Conservation (phyloP, 306 rosid genomes). For the Notholithocarpus densiflorus region DNA sequence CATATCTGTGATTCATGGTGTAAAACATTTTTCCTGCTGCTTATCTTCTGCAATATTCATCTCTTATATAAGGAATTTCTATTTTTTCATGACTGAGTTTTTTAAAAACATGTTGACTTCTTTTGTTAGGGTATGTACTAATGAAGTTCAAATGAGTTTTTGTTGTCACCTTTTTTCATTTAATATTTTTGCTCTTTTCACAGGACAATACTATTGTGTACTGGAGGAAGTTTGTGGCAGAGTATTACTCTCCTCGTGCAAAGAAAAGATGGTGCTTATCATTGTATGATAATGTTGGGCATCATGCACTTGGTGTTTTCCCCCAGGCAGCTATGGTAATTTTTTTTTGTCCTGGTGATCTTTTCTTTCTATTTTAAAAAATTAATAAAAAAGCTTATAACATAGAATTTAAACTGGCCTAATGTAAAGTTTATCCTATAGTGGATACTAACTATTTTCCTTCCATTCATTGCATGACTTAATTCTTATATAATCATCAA, state of each 20-base stretch:
- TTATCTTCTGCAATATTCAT: neutral
- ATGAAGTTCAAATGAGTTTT: neutral
- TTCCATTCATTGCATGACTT: neutral
- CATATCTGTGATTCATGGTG: neutral
- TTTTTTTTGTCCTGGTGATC: constrained; percentile 2
- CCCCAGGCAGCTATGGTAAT: constrained; percentile 93
- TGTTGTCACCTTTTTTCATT: neutral
- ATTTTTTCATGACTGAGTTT: neutral
- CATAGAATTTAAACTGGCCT: neutral
- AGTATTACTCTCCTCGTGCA: constrained; percentile 94
- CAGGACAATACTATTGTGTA: constrained; percentile 95
- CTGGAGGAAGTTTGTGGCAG: constrained; percentile 97
- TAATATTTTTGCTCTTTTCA: constrained; percentile 18
- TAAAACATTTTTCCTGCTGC: neutral
- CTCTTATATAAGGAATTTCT: constrained; percentile 4
- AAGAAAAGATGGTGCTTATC: constrained; percentile 97
- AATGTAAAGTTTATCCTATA: neutral
- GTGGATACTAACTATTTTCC: neutral
- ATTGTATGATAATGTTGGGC: constrained; percentile 77
- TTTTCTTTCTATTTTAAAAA: neutral
- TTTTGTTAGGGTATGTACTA: neutral
- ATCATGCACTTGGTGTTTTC: constrained; percentile 88
- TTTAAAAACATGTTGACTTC: neutral
- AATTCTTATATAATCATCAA: neutral
- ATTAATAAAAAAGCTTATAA: neutral